These are phyloP conservation scores for Bolboschoenus planiculmis DNA, from an alignment of 176 grass and related monocot genomes.

Conservation along the genomic window DNA sequence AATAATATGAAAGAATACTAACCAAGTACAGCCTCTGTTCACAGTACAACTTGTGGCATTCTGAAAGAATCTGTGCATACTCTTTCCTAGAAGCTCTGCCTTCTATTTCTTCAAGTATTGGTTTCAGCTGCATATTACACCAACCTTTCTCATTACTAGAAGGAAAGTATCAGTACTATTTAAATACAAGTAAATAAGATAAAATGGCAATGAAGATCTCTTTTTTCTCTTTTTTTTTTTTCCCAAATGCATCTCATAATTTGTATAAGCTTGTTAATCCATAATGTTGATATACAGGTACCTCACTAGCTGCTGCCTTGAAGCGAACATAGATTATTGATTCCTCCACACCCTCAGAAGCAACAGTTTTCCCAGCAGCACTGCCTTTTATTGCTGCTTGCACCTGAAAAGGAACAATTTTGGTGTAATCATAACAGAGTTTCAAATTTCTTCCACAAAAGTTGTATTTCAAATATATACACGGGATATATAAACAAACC, in stretches of 20 bases:
- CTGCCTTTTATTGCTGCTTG: slow-evolving; percentile 79
- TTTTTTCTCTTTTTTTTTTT: too few relatives aligned
- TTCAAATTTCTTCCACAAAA: slow-evolving; percentile 9
- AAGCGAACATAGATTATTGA: slow-evolving; percentile 99
- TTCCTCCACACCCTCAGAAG: slow-evolving; percentile 86
- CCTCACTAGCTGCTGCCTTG: slow-evolving; percentile 95
- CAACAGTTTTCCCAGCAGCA: slow-evolving; percentile 50
- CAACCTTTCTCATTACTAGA: slow-evolving; percentile 1
- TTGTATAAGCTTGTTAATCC: neutral
- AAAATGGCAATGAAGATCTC: neutral
- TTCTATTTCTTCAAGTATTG: slow-evolving; percentile 85
- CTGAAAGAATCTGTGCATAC: slow-evolving; percentile 71
- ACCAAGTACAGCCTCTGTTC: slow-evolving; percentile 92
- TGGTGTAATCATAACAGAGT: neutral
- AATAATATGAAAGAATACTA: slow-evolving; percentile 29
- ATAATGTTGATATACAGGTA: slow-evolving; percentile 18
- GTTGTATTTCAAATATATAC: slow-evolving; percentile 25
- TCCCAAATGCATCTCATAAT: neutral
- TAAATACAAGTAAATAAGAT: neutral
- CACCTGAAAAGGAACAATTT: slow-evolving; percentile 40
- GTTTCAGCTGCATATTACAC: slow-evolving; percentile 65
- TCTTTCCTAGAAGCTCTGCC: slow-evolving; percentile 86
- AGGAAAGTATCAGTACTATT: neutral
- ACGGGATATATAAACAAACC: slow-evolving; percentile 31
- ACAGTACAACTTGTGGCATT: slow-evolving; percentile 91